Evolutionary conservation across 192 early-diverging fungal genomes (phyloP).

Genomic region (Thoreauomyces humboldtii): DNA sequence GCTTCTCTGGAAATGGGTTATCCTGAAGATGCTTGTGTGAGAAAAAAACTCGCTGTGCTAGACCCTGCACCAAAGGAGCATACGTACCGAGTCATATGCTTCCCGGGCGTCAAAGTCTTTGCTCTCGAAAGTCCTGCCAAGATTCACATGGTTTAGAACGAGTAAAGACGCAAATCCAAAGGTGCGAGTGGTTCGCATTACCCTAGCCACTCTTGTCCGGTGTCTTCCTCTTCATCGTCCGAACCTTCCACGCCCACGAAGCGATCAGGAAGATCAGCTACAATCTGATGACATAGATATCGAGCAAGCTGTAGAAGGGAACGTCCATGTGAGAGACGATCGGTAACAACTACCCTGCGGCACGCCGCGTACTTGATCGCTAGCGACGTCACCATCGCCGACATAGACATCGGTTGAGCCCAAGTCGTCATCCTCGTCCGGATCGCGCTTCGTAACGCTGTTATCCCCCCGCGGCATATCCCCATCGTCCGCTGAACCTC

Average conservation of each 20-base stretch:
- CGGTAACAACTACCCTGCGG: background rate
- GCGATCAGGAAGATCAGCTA: slow-evolving; percentile 68
- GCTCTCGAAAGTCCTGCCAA: slow-evolving; percentile 35
- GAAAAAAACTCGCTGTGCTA: too few relatives aligned
- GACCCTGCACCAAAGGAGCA: too few relatives aligned
- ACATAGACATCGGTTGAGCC: slow-evolving; percentile 35
- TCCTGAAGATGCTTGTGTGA: slow-evolving; percentile 14
- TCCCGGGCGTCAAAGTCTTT: slow-evolving; percentile 43
- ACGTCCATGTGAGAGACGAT: too few relatives aligned
- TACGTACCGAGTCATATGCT: slow-evolving; percentile 15
- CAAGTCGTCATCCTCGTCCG: slow-evolving; percentile 57
- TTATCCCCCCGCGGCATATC: slow-evolving; percentile 27
- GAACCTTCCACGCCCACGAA: slow-evolving; percentile 54
- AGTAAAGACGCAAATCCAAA: background rate
- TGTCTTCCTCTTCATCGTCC: slow-evolving; percentile 61
- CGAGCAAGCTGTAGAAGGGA: slow-evolving; percentile 60
- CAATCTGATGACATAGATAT: slow-evolving; percentile 66
- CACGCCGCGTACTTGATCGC: slow-evolving; percentile 58
- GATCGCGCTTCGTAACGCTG: background rate
- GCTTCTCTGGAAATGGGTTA: slow-evolving; percentile 38
- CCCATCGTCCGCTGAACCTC: slow-evolving; percentile 33
- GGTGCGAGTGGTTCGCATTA: slow-evolving; percentile 5
- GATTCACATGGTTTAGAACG: too few relatives aligned
- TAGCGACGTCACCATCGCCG: slow-evolving; percentile 59
- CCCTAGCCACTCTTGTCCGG: slow-evolving; percentile 54